Conservation (phyloP, 2,329 filamentous ascomycete species). For the Didymella pinodella region DNA sequence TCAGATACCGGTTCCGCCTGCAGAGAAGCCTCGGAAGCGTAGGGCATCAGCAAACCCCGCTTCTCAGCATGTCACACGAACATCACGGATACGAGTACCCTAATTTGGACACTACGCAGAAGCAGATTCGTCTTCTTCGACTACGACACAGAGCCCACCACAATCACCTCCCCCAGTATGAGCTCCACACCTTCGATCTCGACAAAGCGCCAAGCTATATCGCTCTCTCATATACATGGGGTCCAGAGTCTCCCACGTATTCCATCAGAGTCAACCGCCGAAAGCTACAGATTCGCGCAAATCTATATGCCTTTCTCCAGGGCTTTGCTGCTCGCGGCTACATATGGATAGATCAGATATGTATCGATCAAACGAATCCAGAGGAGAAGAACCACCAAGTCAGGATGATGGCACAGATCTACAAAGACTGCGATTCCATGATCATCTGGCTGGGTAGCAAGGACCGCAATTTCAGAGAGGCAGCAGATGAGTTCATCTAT, state of each 20-base stretch:
- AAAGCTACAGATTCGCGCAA: neutral
- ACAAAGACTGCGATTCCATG: neutral
- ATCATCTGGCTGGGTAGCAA: slow-evolving; percentile 3
- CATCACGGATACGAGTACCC: neutral
- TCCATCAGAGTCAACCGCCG: neutral
- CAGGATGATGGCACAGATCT: slow-evolving; percentile 8
- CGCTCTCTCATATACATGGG: slow-evolving; percentile 6
- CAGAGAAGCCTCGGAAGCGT: neutral
- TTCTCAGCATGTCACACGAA: neutral
- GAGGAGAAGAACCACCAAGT: slow-evolving; percentile 14
- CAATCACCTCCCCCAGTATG: slow-evolving; percentile 1
- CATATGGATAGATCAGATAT: slow-evolving; percentile 15
- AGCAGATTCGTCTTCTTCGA: slow-evolving; percentile 3
- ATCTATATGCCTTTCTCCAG: slow-evolving; percentile 1
- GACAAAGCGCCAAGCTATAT: neutral
- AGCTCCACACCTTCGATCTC: slow-evolving; percentile 5
- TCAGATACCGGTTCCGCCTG: neutral
- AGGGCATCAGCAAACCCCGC: neutral
- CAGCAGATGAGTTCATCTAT: neutral
- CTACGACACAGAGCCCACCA: slow-evolving; percentile 3
- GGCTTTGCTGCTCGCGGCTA: neutral
- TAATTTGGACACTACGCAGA: slow-evolving; percentile 1
- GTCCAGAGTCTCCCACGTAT: neutral
- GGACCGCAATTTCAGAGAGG: neutral
- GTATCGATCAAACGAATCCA: slow-evolving; percentile 9